Base-by-base conservation (phyloP, 495 filamentous ascomycete species). In the Hypoxylon fuscum region DNA sequence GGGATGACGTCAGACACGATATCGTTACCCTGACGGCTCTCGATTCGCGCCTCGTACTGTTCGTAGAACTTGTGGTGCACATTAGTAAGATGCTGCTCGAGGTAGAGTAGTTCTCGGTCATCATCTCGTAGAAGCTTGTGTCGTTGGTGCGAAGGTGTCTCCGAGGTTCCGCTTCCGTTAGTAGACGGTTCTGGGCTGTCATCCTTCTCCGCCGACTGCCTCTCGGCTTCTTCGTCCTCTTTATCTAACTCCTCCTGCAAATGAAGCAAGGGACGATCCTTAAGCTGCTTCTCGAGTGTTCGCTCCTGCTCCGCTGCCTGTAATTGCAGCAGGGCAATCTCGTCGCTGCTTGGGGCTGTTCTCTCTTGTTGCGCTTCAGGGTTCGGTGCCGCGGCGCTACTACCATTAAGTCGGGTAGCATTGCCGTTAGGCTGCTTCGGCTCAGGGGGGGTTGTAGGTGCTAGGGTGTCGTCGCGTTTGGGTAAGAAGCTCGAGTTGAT, bases 401-500 rank as follows among this genome's bases (percentile, higher is more conserved):
- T n/a, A 23, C 34, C 37, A 3, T 42, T 51, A 10, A 50, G 49
- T 5, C 18, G 40, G 7, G 54, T 37, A 15, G 42, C 49, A 10
- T 65, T 64, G 15, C 62, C 56, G 35, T 49, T 66, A 3, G 63
- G 50, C 18, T 55, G 64, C 37, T 62, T 62, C 41, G 59, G 49
- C 40, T 66, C 54, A 22, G 60, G 59, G 11, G 42, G 60, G 1
- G 59, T 60, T 9, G 76, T 61, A 29, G 76, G 59, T 0, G 77
- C 62, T 45, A 84, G 83, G 18, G 93, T 74, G 46, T 93, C 93
- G 62, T 91, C 87, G 45, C 90, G 87, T 71, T 96, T 95, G 0
- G 95, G 96, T 49, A 99, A 72, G 72, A 98, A 98, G 66, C 90
- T 96, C 2, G 95, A 96, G 78, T 99, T 99, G 79, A 99, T 99